These are phyloP conservation scores for Fulvia fulva DNA, from an alignment of 2,329 filamentous ascomycete species.

Conservation along the genomic window DNA sequence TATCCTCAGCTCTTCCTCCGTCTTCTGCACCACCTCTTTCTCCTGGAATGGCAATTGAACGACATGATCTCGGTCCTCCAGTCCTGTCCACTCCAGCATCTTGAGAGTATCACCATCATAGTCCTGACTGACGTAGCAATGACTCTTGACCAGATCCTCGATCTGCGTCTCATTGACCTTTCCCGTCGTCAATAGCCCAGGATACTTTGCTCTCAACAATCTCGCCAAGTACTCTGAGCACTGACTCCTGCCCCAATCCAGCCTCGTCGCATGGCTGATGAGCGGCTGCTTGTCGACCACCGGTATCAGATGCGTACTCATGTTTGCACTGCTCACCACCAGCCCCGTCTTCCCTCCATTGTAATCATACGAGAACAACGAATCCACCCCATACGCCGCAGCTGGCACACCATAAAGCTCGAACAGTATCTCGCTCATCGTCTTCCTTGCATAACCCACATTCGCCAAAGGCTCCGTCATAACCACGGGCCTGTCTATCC, in stretches of 20 bases:
- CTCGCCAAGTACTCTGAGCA: slow-evolving; percentile 87
- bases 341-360: slow-evolving; percentile 85
- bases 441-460: slow-evolving; percentile 72
- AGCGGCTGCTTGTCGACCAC: slow-evolving; percentile 83
- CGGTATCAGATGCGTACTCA: slow-evolving; percentile 90
- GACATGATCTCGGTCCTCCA: slow-evolving; percentile 84
- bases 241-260: slow-evolving; percentile 94
- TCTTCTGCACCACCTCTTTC: slow-evolving; percentile 85
- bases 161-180: slow-evolving; percentile 84
- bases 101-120: slow-evolving; percentile 73
- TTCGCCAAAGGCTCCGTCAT: slow-evolving; percentile 97
- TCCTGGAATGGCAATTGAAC: slow-evolving; percentile 94
- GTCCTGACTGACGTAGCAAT: slow-evolving; percentile 82
- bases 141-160: slow-evolving; percentile 79
- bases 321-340: slow-evolving; percentile 87
- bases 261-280: slow-evolving; percentile 75
- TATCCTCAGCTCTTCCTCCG: slow-evolving; percentile 83
- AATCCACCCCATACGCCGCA: slow-evolving; percentile 91
- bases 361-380: slow-evolving; percentile 90
- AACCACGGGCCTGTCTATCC: slow-evolving; percentile 81
- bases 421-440: slow-evolving; percentile 94
- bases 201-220: slow-evolving; percentile 86
- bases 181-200: slow-evolving; percentile 61
- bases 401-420: slow-evolving; percentile 92
- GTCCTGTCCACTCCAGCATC: slow-evolving; percentile 84